A percentile compares a stretch with the other conserved stretches of the same genome.
Evolutionary conservation across 1,284 basidiomycete species (phyloP).

Genomic region (Tilletia indica): DNA sequence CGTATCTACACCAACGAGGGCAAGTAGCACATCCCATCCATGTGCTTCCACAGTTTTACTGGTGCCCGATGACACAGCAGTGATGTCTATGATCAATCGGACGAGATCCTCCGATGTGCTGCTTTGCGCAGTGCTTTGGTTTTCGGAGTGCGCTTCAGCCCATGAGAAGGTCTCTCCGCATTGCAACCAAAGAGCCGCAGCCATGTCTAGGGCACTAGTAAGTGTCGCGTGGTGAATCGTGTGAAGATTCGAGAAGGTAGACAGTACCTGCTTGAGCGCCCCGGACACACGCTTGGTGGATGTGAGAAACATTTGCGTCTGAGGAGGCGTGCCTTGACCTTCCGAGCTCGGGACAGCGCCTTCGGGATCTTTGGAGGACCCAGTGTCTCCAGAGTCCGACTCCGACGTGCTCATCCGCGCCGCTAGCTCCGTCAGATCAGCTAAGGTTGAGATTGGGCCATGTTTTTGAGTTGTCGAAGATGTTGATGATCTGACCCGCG

Average conservation of each 20-base stretch:
- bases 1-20: not conserved
- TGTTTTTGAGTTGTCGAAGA: not conserved
- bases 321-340: not conserved
- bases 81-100: conserved; percentile 2
- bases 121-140: too few species aligned
- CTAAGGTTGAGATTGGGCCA: not conserved
- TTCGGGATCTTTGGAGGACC: too few species aligned
- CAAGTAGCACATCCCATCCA: not conserved
- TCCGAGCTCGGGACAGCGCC: too few species aligned
- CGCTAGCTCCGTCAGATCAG: not conserved
- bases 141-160: not conserved
- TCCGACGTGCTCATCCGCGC: not conserved
- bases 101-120: not conserved
- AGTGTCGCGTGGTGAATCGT: not conserved
- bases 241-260: not conserved
- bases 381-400: too few species aligned
- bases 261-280: not conserved
- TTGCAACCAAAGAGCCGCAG: not conserved
- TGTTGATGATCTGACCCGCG: not conserved
- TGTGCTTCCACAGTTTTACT: not conserved
- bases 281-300: not conserved
- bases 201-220: not conserved
- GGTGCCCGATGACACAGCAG: not conserved
- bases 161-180: not conserved
- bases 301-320: not conserved